Evolutionary conservation across 2,329 filamentous ascomycete genomes (phyloP).

Genomic region (Fusarium aywerte): DNA sequence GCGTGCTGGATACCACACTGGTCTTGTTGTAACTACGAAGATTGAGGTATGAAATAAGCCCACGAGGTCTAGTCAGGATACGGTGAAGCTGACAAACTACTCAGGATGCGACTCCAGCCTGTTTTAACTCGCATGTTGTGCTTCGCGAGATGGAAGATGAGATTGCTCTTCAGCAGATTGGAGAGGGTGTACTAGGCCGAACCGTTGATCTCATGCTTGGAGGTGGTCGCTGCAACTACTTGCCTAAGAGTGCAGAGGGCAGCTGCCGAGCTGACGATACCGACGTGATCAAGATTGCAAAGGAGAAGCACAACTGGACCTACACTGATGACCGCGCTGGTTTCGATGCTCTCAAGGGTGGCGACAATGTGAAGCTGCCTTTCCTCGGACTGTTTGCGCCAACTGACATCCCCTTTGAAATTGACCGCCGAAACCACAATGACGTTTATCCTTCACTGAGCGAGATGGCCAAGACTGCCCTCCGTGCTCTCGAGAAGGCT

Average conservation of each 20-base stretch:
- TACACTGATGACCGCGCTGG: constrained; percentile 78
- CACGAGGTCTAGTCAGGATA: not conserved
- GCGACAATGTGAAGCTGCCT: constrained; percentile 77
- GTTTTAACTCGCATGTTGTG: constrained; percentile 90
- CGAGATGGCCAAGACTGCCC: constrained; percentile 88
- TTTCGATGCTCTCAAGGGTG: constrained; percentile 79
- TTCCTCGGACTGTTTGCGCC: constrained; percentile 86
- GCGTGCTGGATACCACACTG: constrained; percentile 89
- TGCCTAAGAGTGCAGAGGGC: constrained; percentile 82
- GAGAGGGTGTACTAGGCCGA: constrained; percentile 85
- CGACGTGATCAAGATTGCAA: constrained; percentile 79
- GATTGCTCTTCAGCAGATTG: constrained; percentile 92
- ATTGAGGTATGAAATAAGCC: constrained; percentile 16
- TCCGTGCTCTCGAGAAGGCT: constrained; percentile 81
- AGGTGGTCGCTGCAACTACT: constrained; percentile 91
- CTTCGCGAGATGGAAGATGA: constrained; percentile 83
- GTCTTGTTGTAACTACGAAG: constrained; percentile 89
- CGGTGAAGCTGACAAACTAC: constrained; percentile 55
- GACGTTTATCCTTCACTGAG: constrained; percentile 87
- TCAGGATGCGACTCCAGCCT: constrained; percentile 95
- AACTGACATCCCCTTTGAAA: constrained; percentile 88
- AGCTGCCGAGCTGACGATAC: constrained; percentile 83
- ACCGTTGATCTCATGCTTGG: constrained; percentile 93
- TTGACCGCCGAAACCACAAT: constrained; percentile 83
- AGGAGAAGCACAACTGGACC: constrained; percentile 79